A percentile compares a stretch with the other conserved stretches of the same genome.
phyloP scores from a whole-genome alignment of 2,329 filamentous ascomycete species.

The Dactylellina drechsleri region DNA sequence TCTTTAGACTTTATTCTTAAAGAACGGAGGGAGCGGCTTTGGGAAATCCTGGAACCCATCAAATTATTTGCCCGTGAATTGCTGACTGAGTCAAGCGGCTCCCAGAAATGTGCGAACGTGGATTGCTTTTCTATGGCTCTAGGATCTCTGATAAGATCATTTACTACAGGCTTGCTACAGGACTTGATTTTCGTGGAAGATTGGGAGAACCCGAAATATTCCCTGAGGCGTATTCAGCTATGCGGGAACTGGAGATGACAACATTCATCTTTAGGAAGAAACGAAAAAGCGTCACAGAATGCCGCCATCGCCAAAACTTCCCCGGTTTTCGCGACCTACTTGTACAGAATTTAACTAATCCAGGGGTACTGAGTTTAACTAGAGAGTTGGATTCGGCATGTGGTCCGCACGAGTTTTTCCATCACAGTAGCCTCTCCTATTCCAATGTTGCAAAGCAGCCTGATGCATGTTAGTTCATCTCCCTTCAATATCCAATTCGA shows the following conservation, averaged over 20 bases:
- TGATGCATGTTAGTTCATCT: no score
- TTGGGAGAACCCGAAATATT: background rate
- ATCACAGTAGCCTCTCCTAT: no score
- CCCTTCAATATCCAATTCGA: no score
- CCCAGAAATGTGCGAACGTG: background rate
- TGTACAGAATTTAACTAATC: no score
- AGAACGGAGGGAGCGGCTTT: background rate
- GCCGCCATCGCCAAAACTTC: no score
- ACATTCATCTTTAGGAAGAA: background rate
- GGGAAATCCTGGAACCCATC: constrained; percentile 5
- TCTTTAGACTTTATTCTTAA: constrained; percentile 6
- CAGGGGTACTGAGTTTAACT: no score
- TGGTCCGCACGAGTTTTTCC: no score
- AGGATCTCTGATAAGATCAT: constrained; percentile 15
- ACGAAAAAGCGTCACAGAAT: no score
- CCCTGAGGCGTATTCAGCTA: background rate
- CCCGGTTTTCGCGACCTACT: no score
- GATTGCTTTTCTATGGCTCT: constrained; percentile 16
- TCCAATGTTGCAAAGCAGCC: no score
- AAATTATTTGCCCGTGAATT: background rate
- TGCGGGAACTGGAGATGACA: constrained; percentile 9
- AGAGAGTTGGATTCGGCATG: no score
- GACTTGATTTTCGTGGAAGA: background rate
- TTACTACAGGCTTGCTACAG: background rate
- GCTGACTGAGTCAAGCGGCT: background rate